These are phyloP conservation scores for Panaeolus papilionaceus DNA, from an alignment of 768 basidiomycete species.

Conservation along the genomic window DNA sequence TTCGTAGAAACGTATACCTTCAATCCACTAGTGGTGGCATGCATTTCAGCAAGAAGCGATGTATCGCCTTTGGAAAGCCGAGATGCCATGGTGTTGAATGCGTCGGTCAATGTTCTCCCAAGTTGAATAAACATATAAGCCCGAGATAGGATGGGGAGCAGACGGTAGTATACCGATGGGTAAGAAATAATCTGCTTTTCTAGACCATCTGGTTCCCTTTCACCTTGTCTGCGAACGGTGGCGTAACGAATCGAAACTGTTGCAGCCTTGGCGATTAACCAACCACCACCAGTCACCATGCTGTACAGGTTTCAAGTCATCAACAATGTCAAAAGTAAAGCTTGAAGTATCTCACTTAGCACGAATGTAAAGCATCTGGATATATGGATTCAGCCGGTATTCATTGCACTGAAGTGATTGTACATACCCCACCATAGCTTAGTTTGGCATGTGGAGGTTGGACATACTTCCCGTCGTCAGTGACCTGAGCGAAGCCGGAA, in stretches of 20 bases:
- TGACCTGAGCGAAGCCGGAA: slow-evolving; percentile 74
- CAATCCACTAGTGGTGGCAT: slow-evolving; percentile 71
- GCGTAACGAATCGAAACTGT: slow-evolving; percentile 75
- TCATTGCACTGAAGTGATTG: neutral
- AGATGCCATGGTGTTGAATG: slow-evolving; percentile 55
- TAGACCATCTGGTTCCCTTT: slow-evolving; percentile 51
- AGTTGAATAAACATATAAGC: slow-evolving; percentile 74
- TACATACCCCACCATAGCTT: slow-evolving; percentile 75
- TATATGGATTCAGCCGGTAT: neutral
- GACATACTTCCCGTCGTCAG: slow-evolving; percentile 66
- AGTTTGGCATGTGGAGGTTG: slow-evolving; percentile 76
- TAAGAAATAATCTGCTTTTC: slow-evolving; percentile 75
- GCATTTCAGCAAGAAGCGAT: slow-evolving; percentile 71
- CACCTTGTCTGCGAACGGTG: slow-evolving; percentile 75
- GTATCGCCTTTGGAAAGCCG: slow-evolving; percentile 63
- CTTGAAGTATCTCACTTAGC: slow-evolving; percentile 50
- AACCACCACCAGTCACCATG: slow-evolving; percentile 69
- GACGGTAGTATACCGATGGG: slow-evolving; percentile 75
- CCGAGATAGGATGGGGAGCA: slow-evolving; percentile 71
- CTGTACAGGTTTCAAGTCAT: slow-evolving; percentile 36
- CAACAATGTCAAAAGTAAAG: neutral
- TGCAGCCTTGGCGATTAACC: slow-evolving; percentile 67
- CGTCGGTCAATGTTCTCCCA: slow-evolving; percentile 59
- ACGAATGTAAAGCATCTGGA: slow-evolving; percentile 77
- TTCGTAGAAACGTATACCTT: slow-evolving; percentile 64